phyloP scores from a whole-genome alignment of 1,284 basidiomycete genomes.

The Meira nashicola region DNA sequence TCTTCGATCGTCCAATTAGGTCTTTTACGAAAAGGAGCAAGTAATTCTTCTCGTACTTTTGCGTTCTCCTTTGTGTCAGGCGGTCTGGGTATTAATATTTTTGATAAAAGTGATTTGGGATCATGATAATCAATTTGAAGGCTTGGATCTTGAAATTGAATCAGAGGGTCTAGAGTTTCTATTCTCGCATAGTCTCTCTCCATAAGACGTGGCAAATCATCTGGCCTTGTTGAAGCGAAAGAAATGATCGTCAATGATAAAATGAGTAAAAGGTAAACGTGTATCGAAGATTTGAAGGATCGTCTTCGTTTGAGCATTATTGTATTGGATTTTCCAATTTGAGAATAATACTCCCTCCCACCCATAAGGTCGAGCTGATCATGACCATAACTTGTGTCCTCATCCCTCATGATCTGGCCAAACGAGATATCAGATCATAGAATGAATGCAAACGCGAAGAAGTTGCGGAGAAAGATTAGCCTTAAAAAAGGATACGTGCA shows the following conservation, averaged over 20 bases:
- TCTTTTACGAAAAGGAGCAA: slow-evolving; percentile 22
- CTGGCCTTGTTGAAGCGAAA: background rate
- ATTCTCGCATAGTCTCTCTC: slow-evolving; percentile 11
- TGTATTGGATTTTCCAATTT: too few species aligned
- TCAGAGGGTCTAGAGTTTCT: slow-evolving; percentile 10
- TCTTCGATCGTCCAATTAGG: slow-evolving; percentile 43
- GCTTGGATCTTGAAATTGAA: slow-evolving; percentile 25
- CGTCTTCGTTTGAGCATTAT: too few species aligned
- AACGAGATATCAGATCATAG: too few species aligned
- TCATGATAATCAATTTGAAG: slow-evolving; percentile 24
- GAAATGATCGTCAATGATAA: background rate
- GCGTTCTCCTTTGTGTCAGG: slow-evolving; percentile 39
- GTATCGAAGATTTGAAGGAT: background rate
- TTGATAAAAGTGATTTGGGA: slow-evolving; percentile 35
- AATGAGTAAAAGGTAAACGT: background rate
- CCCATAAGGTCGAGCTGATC: too few species aligned
- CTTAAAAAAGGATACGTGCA: too few species aligned
- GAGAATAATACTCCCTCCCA: too few species aligned
- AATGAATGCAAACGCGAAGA: too few species aligned
- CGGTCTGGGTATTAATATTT: slow-evolving; percentile 47
- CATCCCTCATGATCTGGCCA: too few species aligned
- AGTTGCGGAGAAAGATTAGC: too few species aligned
- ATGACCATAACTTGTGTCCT: too few species aligned
- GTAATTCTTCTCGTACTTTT: slow-evolving; percentile 29
- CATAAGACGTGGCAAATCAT: background rate